phyloP scores from a whole-genome alignment of 306 rosid species.

The Inga leiocalycina region DNA sequence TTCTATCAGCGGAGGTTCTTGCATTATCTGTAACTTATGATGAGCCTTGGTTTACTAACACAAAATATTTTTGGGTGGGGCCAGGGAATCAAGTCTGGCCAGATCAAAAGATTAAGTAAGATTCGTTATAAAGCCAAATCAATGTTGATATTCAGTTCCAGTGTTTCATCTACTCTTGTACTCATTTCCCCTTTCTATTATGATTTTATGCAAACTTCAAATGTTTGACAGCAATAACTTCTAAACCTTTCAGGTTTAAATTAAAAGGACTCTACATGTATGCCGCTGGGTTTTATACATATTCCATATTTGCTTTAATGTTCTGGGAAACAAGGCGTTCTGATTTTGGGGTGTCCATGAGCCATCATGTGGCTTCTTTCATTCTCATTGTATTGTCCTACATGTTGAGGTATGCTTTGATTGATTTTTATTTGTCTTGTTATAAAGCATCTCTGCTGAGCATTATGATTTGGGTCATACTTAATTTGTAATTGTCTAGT shows the following conservation, averaged over 20 bases:
- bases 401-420: slow-evolving; percentile 64
- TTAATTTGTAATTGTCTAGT: neutral
- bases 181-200: slow-evolving; percentile 24
- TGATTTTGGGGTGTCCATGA: slow-evolving; percentile 91
- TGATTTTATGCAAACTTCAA: slow-evolving; percentile 20
- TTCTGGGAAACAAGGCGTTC: slow-evolving; percentile 98
- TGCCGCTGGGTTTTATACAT: slow-evolving; percentile 87
- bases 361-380: slow-evolving; percentile 87
- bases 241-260: slow-evolving; percentile 70
- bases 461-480: slow-evolving; percentile 13
- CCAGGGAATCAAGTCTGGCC: slow-evolving; percentile 97
- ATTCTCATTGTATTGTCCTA: slow-evolving; percentile 81
- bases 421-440: slow-evolving; percentile 31
- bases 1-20: slow-evolving; percentile 79
- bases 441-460: slow-evolving; percentile 30
- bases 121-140: slow-evolving; percentile 21
- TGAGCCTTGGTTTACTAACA: slow-evolving; percentile 87
- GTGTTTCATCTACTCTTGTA: slow-evolving; percentile 8
- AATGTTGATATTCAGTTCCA: slow-evolving; percentile 27
- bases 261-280: slow-evolving; percentile 86
- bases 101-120: slow-evolving; percentile 88
- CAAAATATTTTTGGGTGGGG: slow-evolving; percentile 85
- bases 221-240: slow-evolving; percentile 26
- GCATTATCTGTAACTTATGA: slow-evolving; percentile 71
- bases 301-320: slow-evolving; percentile 91